Evolutionary conservation across 768 basidiomycete species (phyloP).

Genomic region (Pilatotrama ljubarskyi): DNA sequence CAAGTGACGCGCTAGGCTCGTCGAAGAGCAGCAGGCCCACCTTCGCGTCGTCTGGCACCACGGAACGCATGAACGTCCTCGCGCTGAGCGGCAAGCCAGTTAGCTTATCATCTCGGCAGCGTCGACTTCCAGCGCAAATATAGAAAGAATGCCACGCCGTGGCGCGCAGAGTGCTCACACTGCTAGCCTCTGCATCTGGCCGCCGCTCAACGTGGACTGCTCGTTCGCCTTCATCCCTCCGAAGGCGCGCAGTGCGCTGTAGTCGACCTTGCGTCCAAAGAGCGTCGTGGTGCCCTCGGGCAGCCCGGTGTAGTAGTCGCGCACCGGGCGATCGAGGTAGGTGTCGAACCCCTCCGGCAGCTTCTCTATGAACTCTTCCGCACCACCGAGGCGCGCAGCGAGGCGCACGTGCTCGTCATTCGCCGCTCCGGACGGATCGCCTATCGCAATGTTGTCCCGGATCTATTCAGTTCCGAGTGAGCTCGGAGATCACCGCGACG

Average conservation of each 20-base stretch:
- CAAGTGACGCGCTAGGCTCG: constrained; percentile 29
- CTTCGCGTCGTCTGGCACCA: constrained; percentile 28
- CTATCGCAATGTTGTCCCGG: constrained; percentile 74
- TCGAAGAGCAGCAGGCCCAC: constrained; percentile 32
- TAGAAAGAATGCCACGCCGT: constrained; percentile 35
- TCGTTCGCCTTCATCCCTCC: constrained; percentile 55
- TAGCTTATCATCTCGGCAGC: background rate
- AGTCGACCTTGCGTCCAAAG: constrained; percentile 62
- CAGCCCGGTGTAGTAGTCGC: constrained; percentile 62
- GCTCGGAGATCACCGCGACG: background rate
- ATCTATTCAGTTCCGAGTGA: constrained; percentile 44
- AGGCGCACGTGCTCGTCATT: constrained; percentile 60
- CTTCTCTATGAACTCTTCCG: constrained; percentile 59
- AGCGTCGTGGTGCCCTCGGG: constrained; percentile 63
- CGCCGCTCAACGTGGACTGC: constrained; percentile 50
- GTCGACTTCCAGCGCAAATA: background rate
- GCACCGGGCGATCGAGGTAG: constrained; percentile 73
- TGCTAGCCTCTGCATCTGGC: constrained; percentile 26
- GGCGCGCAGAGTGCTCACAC: too few relatives aligned
- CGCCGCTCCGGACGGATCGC: constrained; percentile 55
- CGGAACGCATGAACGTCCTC: constrained; percentile 32
- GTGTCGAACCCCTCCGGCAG: constrained; percentile 70
- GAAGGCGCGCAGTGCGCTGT: constrained; percentile 41
- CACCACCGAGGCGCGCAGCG: constrained; percentile 73
- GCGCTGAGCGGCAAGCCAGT: constrained; percentile 16